Conservation (phyloP, 768 basidiomycete species). For the Leccinum boreale region DNA sequence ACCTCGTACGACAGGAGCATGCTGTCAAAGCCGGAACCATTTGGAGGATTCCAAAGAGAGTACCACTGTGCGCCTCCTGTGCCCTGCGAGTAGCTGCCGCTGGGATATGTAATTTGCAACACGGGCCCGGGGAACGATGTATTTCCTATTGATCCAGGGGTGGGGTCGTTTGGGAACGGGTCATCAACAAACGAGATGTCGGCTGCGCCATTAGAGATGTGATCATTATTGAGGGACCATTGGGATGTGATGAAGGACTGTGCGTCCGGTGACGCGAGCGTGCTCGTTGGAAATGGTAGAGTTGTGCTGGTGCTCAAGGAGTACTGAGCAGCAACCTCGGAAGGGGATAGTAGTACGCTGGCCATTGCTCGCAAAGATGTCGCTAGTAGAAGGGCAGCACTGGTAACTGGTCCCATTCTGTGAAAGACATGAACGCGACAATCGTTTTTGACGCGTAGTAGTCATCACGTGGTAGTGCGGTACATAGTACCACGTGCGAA, state of each 20-base stretch:
- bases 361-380: slow-evolving; percentile 1
- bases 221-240: slow-evolving; percentile 62
- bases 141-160: slow-evolving; percentile 29
- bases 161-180: slow-evolving; percentile 55
- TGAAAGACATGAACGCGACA: not conserved
- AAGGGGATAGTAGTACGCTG: not conserved
- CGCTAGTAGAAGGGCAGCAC: not conserved
- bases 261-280: slow-evolving; percentile 48
- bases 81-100: slow-evolving; percentile 54
- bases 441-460: not conserved
- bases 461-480: slow-evolving; percentile 21
- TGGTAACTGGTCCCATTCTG: too few species aligned
- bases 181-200: slow-evolving; percentile 64
- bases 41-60: slow-evolving; percentile 62
- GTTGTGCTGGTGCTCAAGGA: slow-evolving; percentile 57
- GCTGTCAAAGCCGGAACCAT: slow-evolving; percentile 53
- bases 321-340: slow-evolving; percentile 47
- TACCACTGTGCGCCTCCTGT: slow-evolving; percentile 68
- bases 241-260: slow-evolving; percentile 47
- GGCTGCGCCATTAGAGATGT: slow-evolving; percentile 52
- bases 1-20: slow-evolving; percentile 76
- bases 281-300: slow-evolving; percentile 63
- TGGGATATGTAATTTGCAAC: slow-evolving; percentile 62
- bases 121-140: slow-evolving; percentile 32
- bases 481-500: slow-evolving; percentile 5